Percentiles rank a stretch among this genome's conserved stretches.
These are phyloP conservation scores for Colletotrichum sp. DNA, from an alignment of 2,329 filamentous ascomycete species.

Conservation along the genomic window DNA sequence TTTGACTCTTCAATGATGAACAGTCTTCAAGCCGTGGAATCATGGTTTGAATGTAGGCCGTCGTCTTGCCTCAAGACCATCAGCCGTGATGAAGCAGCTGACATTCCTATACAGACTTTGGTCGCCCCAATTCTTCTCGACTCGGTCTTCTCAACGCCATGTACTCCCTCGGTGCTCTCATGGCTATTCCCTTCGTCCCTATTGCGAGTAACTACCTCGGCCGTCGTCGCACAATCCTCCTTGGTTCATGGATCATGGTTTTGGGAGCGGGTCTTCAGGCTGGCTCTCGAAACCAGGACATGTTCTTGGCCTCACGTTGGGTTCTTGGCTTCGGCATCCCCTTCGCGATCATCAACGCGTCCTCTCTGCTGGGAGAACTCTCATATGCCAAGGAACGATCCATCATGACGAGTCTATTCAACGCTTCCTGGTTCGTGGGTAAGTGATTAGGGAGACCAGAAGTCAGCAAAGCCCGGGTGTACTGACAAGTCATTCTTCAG, in stretches of 20 bases:
- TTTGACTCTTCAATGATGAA: slow-evolving; percentile 51
- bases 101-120: slow-evolving; percentile 36
- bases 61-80: neutral
- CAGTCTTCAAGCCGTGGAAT: slow-evolving; percentile 41
- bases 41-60: slow-evolving; percentile 39
- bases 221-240: slow-evolving; percentile 32
- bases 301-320: slow-evolving; percentile 60
- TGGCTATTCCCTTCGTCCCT: slow-evolving; percentile 32
- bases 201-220: slow-evolving; percentile 35
- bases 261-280: slow-evolving; percentile 37
- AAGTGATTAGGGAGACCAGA: neutral
- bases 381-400: slow-evolving; percentile 59
- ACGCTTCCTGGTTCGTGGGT: slow-evolving; percentile 33
- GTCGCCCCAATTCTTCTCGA: slow-evolving; percentile 39
- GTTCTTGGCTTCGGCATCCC: slow-evolving; percentile 59
- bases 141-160: slow-evolving; percentile 43
- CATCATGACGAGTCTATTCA: slow-evolving; percentile 54
- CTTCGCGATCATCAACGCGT: slow-evolving; percentile 56
- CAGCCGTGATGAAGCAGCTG: neutral
- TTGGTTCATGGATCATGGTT: slow-evolving; percentile 36
- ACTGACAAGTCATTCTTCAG: neutral
- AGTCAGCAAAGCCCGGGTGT: neutral
- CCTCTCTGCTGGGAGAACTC: slow-evolving; percentile 56
- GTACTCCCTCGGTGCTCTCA: slow-evolving; percentile 53
- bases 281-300: slow-evolving; percentile 35